Base-by-base conservation (phyloP, 192 early-diverging fungal genomes). In the Gonapodya sp. region DNA sequence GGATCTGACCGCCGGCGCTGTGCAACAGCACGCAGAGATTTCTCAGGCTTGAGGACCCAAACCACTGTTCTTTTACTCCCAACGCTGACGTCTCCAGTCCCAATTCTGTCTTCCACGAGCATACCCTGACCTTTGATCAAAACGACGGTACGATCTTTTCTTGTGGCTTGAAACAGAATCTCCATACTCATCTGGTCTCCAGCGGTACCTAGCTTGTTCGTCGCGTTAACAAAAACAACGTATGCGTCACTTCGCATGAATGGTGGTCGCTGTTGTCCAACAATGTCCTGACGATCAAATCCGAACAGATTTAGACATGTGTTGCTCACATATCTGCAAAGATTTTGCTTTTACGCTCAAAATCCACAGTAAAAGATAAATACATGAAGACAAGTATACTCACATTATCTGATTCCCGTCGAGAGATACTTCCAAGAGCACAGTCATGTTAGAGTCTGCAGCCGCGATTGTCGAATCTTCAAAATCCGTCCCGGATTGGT, bases 101-200 rank as follows among this genome's bases (percentile, higher is more conserved):
- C 85, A 32, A 32, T 16, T 34, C 92, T 85, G 83, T 96, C 91
- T 74, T 92, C 91, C 82, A 92, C 91, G 16, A 95, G 80, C 92
- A 96, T 94, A 24, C 94, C 94, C 80, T 95, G 92, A n/a, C 92
- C 94, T 84, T 94, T 91, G 87, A 96, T 93, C 37, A 92, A 88
- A 72, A 94, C 81, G 83, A 84, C 88, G 64, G 80, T 83, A 34
- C 87, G 89, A 85, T 87, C 89, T 79, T 80, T 85, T 81, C 84
- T 86, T 79, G 78, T 82, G 35, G 85, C 87, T 73, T 84, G 84
- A 80, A 92, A 95, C 0, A 82, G 86, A 1, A 96, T 85, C 78
- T 95, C 94, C 31, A 94, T 83, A 0, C 93, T 91, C 18, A 86
- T 85, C 1, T 86, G 86, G 34, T 93, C 89, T 73, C 92, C 89